Evolutionary conservation across 345 rosid genomes (phyloP).

Genomic region (Bruguiera gymnorhiza): DNA sequence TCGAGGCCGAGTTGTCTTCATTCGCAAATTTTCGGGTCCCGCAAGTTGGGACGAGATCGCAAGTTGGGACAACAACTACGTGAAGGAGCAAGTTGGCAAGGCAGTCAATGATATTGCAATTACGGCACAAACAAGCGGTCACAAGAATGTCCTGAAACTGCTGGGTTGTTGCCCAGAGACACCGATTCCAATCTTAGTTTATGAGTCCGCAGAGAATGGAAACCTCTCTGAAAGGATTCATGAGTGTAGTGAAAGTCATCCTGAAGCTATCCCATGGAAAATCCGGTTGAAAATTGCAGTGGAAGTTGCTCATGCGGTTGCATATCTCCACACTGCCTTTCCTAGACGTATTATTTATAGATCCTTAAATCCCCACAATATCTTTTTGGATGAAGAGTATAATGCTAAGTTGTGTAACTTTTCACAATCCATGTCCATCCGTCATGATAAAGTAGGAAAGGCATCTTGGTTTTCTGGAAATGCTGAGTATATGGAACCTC

Average conservation of each 20-base stretch:
- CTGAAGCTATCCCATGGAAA: constrained; percentile 13
- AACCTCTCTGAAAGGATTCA: too few species aligned
- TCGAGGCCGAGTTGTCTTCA: neutral
- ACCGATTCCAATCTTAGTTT: too few species aligned
- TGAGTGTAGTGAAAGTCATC: neutral
- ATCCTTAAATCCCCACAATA: neutral
- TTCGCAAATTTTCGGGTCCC: too few species aligned
- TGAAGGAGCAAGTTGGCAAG: too few species aligned
- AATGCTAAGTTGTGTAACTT: constrained; percentile 10
- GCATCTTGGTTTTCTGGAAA: rapidly evolving
- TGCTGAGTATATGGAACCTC: too few species aligned
- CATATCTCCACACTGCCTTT: constrained; percentile 19
- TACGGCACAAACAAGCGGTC: too few species aligned
- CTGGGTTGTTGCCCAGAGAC: too few species aligned
- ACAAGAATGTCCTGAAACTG: too few species aligned
- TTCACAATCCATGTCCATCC: neutral
- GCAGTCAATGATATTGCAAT: neutral
- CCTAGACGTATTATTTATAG: constrained; percentile 4
- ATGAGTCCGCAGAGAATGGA: too few species aligned
- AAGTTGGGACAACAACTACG: too few species aligned
- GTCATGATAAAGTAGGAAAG: constrained; percentile 4
- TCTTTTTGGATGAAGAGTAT: neutral
- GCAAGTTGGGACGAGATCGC: rapidly evolving
- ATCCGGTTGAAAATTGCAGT: constrained; percentile 14
- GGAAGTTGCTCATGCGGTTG: constrained; percentile 12